These are phyloP conservation scores for Coemansia sp. DNA, from an alignment of 371 early-diverging fungal species.

Conservation along the genomic window DNA sequence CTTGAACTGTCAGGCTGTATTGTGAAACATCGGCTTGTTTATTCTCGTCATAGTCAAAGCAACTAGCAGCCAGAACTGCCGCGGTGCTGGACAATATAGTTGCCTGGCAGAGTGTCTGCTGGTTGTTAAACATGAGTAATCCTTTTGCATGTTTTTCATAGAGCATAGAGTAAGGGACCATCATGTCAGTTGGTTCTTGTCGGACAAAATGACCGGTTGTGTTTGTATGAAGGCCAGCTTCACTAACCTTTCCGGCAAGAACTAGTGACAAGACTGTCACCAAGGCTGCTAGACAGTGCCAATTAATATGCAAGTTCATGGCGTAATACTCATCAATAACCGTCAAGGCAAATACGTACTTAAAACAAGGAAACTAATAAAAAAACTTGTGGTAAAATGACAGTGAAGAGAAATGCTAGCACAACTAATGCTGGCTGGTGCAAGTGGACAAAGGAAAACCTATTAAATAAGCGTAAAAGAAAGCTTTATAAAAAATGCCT, in stretches of 20 bases:
- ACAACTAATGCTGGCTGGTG: too few relatives aligned
- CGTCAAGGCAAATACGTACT: too few relatives aligned
- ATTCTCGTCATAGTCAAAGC: conserved; percentile 7
- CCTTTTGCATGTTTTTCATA: neutral
- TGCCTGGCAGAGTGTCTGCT: conserved; percentile 13
- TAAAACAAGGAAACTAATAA: too few relatives aligned
- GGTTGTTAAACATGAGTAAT: neutral
- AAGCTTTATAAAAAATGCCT: too few relatives aligned
- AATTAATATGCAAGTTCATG: neutral
- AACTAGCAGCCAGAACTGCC: conserved; percentile 10
- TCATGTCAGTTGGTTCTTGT: neutral
- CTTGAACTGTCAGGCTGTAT: neutral
- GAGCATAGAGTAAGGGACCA: neutral
- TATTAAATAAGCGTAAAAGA: too few relatives aligned
- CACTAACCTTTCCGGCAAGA: neutral
- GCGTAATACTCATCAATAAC: neutral
- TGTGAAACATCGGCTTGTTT: neutral
- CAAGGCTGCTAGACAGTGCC: neutral
- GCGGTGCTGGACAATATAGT: neutral
- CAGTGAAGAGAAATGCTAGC: too few relatives aligned
- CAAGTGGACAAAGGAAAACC: too few relatives aligned
- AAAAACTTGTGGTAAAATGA: too few relatives aligned
- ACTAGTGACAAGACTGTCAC: neutral
- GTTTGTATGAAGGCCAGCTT: conserved; percentile 1
- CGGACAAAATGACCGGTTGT: neutral